Percentiles rank a stretch among this genome's conserved stretches.
Evolutionary conservation across 768 basidiomycete species (phyloP).

Genomic region (Pulveroboletus frians): DNA sequence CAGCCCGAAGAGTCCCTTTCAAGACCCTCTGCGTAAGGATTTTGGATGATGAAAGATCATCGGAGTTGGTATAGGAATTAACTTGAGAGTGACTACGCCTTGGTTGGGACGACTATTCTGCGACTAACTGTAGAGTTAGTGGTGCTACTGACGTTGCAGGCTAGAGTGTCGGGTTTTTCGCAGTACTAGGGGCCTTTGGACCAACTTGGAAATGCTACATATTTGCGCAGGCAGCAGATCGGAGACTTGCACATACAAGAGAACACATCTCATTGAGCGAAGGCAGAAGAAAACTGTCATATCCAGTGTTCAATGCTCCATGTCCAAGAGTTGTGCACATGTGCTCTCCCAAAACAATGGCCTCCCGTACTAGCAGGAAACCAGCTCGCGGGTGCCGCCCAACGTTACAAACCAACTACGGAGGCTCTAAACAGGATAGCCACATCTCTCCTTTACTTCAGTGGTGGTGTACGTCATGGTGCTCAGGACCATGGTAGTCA

Average conservation of each 20-base stretch:
- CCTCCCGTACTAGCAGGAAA: neutral
- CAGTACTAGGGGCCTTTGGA: too few species aligned
- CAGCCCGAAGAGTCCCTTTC: neutral
- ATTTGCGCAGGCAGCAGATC: too few species aligned
- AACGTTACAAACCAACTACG: conserved; percentile 16
- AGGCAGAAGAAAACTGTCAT: neutral
- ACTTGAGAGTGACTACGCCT: neutral
- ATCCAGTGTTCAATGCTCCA: neutral
- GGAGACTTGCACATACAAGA: too few species aligned
- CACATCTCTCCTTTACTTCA: conserved; percentile 14
- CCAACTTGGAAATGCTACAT: neutral
- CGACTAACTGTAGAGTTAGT: too few species aligned
- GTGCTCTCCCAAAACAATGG: neutral
- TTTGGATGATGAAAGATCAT: neutral
- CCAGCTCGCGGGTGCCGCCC: neutral
- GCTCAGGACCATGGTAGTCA: conserved; percentile 62
- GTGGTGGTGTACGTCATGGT: conserved; percentile 46
- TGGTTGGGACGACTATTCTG: too few species aligned
- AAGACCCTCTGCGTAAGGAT: neutral
- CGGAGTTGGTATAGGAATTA: neutral
- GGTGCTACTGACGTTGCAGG: too few species aligned
- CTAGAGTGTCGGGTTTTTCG: too few species aligned
- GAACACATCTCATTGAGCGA: too few species aligned
- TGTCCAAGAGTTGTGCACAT: neutral
- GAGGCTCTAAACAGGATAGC: conserved; percentile 8